Conservation (phyloP, 2,329 filamentous ascomycete species). For the Penicillium brasilianum region DNA sequence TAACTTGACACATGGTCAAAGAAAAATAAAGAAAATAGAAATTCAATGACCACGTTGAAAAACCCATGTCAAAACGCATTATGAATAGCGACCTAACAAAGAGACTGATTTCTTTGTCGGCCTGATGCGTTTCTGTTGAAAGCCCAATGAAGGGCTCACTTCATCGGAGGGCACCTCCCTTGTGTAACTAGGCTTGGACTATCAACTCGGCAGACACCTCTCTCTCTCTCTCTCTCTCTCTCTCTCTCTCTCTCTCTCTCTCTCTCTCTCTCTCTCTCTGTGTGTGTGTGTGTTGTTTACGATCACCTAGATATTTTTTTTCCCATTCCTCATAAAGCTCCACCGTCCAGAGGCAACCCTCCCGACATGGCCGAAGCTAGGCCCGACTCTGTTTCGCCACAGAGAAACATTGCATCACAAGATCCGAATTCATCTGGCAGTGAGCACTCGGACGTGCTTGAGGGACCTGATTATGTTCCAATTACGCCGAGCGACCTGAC, state of each 20-base stretch:
- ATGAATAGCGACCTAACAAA: background rate
- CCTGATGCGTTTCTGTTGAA: background rate
- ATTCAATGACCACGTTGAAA: background rate
- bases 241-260: too few relatives aligned
- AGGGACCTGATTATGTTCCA: background rate
- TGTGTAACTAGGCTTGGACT: too few relatives aligned
- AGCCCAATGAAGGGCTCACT: background rate
- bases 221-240: too few relatives aligned
- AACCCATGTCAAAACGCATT: background rate
- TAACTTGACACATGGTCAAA: background rate
- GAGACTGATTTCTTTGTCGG: background rate
- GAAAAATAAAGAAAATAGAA: background rate
- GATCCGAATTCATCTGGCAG: background rate
- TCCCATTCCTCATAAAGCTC: background rate
- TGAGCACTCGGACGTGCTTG: background rate
- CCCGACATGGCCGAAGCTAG: background rate
- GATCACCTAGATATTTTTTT: background rate
- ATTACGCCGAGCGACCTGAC: background rate
- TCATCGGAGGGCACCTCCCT: background rate
- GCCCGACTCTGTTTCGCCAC: too few relatives aligned
- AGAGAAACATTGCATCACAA: background rate
- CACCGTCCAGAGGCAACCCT: background rate
- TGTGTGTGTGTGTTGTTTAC: too few relatives aligned
- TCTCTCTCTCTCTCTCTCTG: too few relatives aligned
- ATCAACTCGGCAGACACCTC: too few relatives aligned